phyloP scores from a whole-genome alignment of 169 alveolate genomes.

The Sarcocystis neurona region DNA sequence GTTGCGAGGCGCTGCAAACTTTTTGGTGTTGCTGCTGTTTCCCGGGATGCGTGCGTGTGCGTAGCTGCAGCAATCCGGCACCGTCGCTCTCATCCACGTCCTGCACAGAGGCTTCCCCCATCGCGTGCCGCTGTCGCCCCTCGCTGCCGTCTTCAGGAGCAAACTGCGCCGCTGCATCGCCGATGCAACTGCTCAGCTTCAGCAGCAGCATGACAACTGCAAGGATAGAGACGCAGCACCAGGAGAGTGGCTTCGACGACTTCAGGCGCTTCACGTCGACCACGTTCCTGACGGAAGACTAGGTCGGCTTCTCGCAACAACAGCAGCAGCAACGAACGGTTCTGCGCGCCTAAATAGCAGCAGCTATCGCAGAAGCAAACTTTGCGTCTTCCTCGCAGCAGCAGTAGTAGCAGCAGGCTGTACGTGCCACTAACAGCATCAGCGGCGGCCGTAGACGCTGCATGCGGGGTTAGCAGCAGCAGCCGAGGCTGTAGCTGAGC shows the following conservation, averaged over 20 bases:
- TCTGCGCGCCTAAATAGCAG: no score
- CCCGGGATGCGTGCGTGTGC: neutral
- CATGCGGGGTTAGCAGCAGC: no score
- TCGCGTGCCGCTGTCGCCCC: constrained; percentile 37
- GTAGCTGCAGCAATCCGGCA: constrained; percentile 53
- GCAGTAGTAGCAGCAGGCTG: no score
- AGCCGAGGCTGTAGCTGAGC: no score
- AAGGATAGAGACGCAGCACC: neutral
- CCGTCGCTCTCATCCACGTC: constrained; percentile 41
- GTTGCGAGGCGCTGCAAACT: no score
- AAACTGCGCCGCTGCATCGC: neutral
- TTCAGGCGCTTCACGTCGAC: neutral
- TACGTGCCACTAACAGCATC: no score
- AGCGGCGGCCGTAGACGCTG: no score
- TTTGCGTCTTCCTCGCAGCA: no score
- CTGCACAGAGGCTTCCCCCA: constrained; percentile 52
- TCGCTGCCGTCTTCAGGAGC: constrained; percentile 4
- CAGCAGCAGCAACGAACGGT: no score
- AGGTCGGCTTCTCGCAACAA: no score
- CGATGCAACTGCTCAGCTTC: neutral
- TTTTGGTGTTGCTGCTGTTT: neutral
- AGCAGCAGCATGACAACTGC: neutral
- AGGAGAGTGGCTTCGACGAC: neutral
- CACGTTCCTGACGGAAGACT: constrained; percentile 10
- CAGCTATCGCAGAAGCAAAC: no score